These are phyloP conservation scores for Wickerhamomyces bovis DNA, from an alignment of 805 yeast species.

Conservation along the genomic window DNA sequence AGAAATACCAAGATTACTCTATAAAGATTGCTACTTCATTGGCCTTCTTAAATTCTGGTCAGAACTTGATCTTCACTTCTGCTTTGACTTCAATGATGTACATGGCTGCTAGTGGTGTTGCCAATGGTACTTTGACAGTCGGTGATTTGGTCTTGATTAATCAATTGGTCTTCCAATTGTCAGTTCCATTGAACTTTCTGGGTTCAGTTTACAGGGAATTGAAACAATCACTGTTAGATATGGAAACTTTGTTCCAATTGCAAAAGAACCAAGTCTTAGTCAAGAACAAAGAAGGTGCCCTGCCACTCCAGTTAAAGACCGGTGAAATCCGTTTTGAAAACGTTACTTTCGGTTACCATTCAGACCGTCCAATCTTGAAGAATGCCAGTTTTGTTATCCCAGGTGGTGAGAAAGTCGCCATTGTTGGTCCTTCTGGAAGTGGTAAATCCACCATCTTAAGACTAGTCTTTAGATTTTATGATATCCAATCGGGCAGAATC, in stretches of 20 bases:
- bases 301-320: constrained; percentile 44
- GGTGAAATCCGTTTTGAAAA: constrained; percentile 82
- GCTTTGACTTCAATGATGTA: constrained; percentile 97
- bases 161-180: constrained; percentile 91
- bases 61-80: constrained; percentile 71
- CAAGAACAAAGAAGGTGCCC: constrained; percentile 55
- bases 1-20: constrained; percentile 60
- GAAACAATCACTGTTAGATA: constrained; percentile 87
- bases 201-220: constrained; percentile 95
- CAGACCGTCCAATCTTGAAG: constrained; percentile 76
- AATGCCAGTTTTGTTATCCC: constrained; percentile 84
- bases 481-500: constrained; percentile 70
- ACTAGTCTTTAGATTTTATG: constrained; percentile 85
- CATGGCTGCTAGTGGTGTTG: constrained; percentile 94
- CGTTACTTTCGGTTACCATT: constrained; percentile 88
- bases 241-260: constrained; percentile 89
- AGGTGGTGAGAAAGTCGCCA: constrained; percentile 85
- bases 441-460: constrained; percentile 90
- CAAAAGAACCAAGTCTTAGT: constrained; percentile 71
- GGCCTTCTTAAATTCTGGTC: constrained; percentile 75
- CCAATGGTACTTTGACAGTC: constrained; percentile 73
- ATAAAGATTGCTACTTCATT: constrained; percentile 81
- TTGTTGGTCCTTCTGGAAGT: constrained; percentile 95
- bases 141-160: constrained; percentile 94
- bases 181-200: constrained; percentile 89